Percentiles rank a stretch among this genome's conserved stretches.
Conservation (phyloP, 2,329 filamentous ascomycete genomes). For the Aureobasidium sp. region DNA sequence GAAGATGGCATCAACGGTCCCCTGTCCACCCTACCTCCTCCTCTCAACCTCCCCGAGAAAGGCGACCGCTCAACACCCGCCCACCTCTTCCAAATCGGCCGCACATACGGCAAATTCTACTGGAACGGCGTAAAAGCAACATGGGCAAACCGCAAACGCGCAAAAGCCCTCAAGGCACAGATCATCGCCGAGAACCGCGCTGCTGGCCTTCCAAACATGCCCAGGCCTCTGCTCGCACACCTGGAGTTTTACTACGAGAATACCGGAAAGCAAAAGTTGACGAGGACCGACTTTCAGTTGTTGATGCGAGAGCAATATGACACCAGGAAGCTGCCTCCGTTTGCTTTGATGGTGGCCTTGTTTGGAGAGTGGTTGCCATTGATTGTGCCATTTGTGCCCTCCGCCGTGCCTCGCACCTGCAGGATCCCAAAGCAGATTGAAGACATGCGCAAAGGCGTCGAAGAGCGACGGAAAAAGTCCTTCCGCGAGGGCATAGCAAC, state of each 20-base stretch:
- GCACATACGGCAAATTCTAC: slow-evolving; percentile 78
- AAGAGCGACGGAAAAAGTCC: slow-evolving; percentile 15
- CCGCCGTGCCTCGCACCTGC: slow-evolving; percentile 73
- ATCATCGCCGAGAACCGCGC: not conserved
- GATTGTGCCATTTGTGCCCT: slow-evolving; percentile 62
- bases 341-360: slow-evolving; percentile 66
- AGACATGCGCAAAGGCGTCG: slow-evolving; percentile 47
- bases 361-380: slow-evolving; percentile 85
- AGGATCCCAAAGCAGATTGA: slow-evolving; percentile 70
- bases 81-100: slow-evolving; percentile 58
- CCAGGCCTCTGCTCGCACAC: not conserved
- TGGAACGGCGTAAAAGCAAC: slow-evolving; percentile 74
- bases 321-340: slow-evolving; percentile 68
- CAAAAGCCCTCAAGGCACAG: slow-evolving; percentile 19
- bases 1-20: slow-evolving; percentile 59
- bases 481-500: slow-evolving; percentile 1
- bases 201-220: not conserved
- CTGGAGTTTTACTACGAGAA: slow-evolving; percentile 4
- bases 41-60: slow-evolving; percentile 56
- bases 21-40: slow-evolving; percentile 62
- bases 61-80: slow-evolving; percentile 39
- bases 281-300: slow-evolving; percentile 65
- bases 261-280: slow-evolving; percentile 31
- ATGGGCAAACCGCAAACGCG: slow-evolving; percentile 54
- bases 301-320: slow-evolving; percentile 63